Evolutionary conservation across 805 yeast species (phyloP), one percentile per base, ranked within the genome.

Genomic region (Candida chauliodis): DNA sequence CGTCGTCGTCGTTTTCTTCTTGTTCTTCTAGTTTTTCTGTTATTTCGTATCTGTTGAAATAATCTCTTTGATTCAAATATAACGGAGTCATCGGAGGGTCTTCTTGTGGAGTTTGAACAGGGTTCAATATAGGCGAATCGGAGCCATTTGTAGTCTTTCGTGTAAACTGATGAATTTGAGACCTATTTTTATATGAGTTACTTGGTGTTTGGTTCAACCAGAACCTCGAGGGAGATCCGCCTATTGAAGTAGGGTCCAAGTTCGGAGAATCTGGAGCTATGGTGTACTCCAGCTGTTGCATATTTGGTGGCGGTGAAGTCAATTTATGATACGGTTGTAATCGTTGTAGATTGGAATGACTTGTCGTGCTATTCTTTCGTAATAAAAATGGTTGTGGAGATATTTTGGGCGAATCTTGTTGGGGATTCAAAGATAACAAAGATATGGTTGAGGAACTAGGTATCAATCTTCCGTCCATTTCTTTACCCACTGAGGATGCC

Each of bases 171-270:
- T 46, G 39, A 15, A 53, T 43, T 26, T 45, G 55, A 38, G 48
- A 45, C 40, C 43, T 46, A 34, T 13, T 58, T 53, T 19, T 38
- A 23, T 29, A 33, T 8, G 36, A 25, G 18, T 26, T 23, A 39
- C 45, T 54, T 1, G 81, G 81, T 0, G 81, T 73, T 37, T 71
- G 72, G n/a, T 69, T 62, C 31, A 77, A 55, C 68, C 76, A 71
- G 44, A 76, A 75, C 34, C 75, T 54, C 4, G 80, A 74, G 1
- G 82, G 82, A 0, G 79, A 74, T 5, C 76, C 78, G 2, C 74
- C 72, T 11, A 76, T 34, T 4, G 79, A 73, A 0, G 71, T 66
- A 2, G 82, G 80, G 30, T 61, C 70, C 37, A 77, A 56, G 37
- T 63, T 62, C 0, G 81, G 81, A 1, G 79, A 74, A 37, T 72